Evolutionary conservation across 345 rosid genomes (phyloP).

Genomic region (Citrus sp.): DNA sequence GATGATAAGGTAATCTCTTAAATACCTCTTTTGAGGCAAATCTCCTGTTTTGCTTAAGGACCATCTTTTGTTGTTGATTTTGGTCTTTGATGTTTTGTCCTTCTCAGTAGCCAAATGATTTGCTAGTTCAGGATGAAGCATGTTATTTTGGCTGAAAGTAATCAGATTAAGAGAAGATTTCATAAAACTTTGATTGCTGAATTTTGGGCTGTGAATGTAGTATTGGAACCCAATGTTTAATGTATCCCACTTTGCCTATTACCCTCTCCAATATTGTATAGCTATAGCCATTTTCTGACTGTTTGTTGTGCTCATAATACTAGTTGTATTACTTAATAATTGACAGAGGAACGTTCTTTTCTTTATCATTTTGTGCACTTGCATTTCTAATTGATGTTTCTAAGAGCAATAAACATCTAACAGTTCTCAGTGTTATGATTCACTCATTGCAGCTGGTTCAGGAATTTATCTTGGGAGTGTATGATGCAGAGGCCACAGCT

Average conservation of each 20-base stretch:
- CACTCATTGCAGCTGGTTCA: conserved; percentile 60
- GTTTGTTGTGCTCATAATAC: neutral
- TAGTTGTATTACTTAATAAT: neutral
- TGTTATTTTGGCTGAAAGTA: neutral
- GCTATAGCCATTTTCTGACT: neutral
- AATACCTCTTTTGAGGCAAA: neutral
- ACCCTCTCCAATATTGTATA: neutral
- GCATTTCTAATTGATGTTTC: neutral
- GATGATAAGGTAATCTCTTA: conserved; percentile 55
- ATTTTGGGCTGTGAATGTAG: neutral
- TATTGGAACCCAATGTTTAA: neutral
- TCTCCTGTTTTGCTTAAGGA: neutral
- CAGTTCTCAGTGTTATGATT: conserved; percentile 2
- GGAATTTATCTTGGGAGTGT: conserved; percentile 74
- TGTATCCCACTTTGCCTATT: neutral
- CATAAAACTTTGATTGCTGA: neutral
- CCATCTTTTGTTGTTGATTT: neutral
- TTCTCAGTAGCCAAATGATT: neutral
- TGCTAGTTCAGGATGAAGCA: neutral
- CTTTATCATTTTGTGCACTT: neutral
- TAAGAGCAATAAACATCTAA: neutral
- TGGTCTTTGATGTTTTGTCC: neutral
- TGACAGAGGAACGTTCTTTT: neutral
- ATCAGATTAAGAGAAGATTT: neutral
- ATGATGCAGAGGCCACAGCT: conserved; percentile 75